A percentile compares a stretch with the other conserved stretches of the same genome.
Evolutionary conservation across 1,139 yeast genomes (phyloP).

Genomic region (Protomyces arabidopsidicola): DNA sequence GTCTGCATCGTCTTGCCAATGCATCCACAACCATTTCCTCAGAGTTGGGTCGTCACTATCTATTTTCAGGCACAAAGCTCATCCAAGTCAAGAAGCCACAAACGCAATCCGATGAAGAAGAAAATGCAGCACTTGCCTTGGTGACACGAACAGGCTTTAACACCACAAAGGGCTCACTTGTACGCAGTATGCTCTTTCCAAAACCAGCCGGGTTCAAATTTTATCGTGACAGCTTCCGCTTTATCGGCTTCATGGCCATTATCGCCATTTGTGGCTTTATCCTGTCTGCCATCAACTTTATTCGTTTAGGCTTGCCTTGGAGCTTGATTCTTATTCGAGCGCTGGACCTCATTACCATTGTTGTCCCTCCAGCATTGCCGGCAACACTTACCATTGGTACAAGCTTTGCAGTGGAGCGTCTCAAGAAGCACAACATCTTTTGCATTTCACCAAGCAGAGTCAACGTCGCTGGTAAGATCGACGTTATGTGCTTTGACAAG

Average conservation of each 20-base stretch:
- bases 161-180: slow-evolving; percentile 92
- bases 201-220: slow-evolving; percentile 91
- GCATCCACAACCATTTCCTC: slow-evolving; percentile 51
- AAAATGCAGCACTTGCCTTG: slow-evolving; percentile 72
- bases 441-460: slow-evolving; percentile 86
- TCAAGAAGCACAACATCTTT: slow-evolving; percentile 63
- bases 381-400: slow-evolving; percentile 96
- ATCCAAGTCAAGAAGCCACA: slow-evolving; percentile 68
- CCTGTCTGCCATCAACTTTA: slow-evolving; percentile 75
- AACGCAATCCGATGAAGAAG: slow-evolving; percentile 47
- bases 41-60: slow-evolving; percentile 62
- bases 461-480: slow-evolving; percentile 90
- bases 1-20: slow-evolving; percentile 52
- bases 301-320: slow-evolving; percentile 52
- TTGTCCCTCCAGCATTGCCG: slow-evolving; percentile 97
- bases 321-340: slow-evolving; percentile 70
- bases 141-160: slow-evolving; percentile 87
- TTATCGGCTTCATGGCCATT: slow-evolving; percentile 87
- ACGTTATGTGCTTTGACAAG: slow-evolving; percentile 86
- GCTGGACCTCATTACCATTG: slow-evolving; percentile 87
- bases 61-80: slow-evolving; percentile 84
- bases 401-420: slow-evolving; percentile 76
- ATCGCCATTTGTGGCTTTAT: slow-evolving; percentile 82
- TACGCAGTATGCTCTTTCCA: slow-evolving; percentile 94
- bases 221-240: slow-evolving; percentile 87